Conservation (phyloP, 345 rosid genomes). For the Bruguiera sexangula region DNA sequence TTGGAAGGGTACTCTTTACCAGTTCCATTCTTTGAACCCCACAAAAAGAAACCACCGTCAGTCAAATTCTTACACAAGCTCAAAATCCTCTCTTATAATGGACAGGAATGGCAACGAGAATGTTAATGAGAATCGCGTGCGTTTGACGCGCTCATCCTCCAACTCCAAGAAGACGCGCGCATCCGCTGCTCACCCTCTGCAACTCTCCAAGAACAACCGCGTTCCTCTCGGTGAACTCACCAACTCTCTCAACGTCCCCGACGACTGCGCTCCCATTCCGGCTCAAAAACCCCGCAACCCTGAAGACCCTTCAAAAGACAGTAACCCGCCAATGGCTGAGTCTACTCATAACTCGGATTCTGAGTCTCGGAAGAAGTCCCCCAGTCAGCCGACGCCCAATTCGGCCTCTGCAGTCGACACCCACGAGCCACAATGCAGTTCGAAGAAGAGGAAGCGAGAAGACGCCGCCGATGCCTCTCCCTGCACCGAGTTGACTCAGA, state of each 20-base stretch:
- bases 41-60: too few relatives aligned
- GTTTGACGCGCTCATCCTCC: neutral
- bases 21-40: too few relatives aligned
- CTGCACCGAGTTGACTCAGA: neutral
- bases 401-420: neutral
- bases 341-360: neutral
- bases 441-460: neutral
- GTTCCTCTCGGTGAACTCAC: conserved; percentile 16
- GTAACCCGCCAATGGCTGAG: neutral
- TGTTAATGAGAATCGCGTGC: neutral
- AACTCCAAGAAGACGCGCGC: conserved; percentile 10
- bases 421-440: neutral
- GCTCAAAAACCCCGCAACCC: neutral
- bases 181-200: neutral
- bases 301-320: neutral
- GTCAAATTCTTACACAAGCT: too few relatives aligned
- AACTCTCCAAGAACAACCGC: conserved; percentile 13
- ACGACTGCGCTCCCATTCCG: neutral
- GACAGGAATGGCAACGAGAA: neutral
- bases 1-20: too few relatives aligned
- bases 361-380: neutral
- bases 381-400: too few relatives aligned
- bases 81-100: too few relatives aligned
- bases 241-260: neutral
- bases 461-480: neutral